Evolutionary conservation across 2,329 filamentous ascomycete genomes (phyloP).

Genomic region (Claviceps maximensis): DNA sequence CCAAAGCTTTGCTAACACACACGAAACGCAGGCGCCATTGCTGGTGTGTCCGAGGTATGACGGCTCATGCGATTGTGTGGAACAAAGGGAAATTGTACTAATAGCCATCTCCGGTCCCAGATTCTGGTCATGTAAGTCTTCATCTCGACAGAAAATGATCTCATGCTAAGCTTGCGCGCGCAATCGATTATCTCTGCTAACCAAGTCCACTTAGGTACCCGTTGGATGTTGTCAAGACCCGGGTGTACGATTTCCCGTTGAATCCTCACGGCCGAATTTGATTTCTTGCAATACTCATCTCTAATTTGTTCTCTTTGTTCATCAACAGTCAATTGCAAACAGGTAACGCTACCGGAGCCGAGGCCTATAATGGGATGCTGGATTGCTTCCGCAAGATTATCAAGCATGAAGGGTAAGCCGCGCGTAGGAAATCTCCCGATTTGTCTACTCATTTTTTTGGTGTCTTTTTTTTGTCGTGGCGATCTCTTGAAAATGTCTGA

Average conservation of each 20-base stretch:
- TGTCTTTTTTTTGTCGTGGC: neutral
- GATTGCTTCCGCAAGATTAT: constrained; percentile 98
- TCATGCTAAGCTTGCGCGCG: neutral
- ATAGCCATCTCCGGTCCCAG: constrained; percentile 28
- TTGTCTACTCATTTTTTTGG: neutral
- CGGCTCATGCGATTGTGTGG: neutral
- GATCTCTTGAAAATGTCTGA: neutral
- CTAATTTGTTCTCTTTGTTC: constrained; percentile 4
- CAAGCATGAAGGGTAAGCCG: constrained; percentile 71
- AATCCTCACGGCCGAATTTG: constrained; percentile 2
- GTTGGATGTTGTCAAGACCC: constrained; percentile 94
- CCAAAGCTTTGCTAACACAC: constrained; percentile 8
- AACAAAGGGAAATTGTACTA: neutral
- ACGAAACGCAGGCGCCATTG: constrained; percentile 58
- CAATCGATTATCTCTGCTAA: neutral
- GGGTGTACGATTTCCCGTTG: constrained; percentile 55
- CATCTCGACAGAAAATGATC: neutral
- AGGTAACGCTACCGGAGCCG: constrained; percentile 56
- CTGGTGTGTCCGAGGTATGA: constrained; percentile 86
- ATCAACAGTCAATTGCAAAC: constrained; percentile 68
- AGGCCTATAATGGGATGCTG: constrained; percentile 91
- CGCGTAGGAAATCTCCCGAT: constrained; percentile 4
- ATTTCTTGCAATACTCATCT: constrained; percentile 9
- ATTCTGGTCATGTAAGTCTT: constrained; percentile 69
- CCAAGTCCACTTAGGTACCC: constrained; percentile 60